Evolutionary conservation across 73 alveolate genomes (phyloP), one percentile per base, ranked within the genome.

Genomic region (Paramecium caudatum): DNA sequence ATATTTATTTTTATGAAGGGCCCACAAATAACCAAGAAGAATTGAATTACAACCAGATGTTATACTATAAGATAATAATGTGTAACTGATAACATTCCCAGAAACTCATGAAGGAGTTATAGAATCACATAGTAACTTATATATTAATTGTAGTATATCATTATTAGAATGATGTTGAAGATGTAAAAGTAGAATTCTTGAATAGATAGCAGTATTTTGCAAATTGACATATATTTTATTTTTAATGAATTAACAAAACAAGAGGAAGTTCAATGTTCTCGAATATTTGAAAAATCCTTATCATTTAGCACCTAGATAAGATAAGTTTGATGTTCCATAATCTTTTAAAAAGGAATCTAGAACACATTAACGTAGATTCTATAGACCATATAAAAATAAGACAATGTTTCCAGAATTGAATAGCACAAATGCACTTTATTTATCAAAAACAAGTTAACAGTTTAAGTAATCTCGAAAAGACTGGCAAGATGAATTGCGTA

Each of bases 71-170:
- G 46, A 47, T 47, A 43, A 80, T n/a, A 15, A 5, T 10, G 62
- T 78, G 1, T 70, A 82, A 43, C 9, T 90, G 27, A 39, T 46
- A 10, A 27, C 23, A 2, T 90, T 46, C 46, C 95, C 88, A 50
- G 98, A 94, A 36, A 74, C 61, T 13, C 91, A 88, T 85, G 96
- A 95, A 82, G 97, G 98, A 46, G 90, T 95, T 34, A 90, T 95
- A 33, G 8, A 90, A 46, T 92, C 96, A 16, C 88, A 74, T 45
- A 74, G 21, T 19, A n/a, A n/a, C n/a, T 21, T 41, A 6, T 1
- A 1, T 74, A 55, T 55, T 55, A 3, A 55, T 4, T 9, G 3
- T 55, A 55, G 80, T 55, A 55, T 23, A 10, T 25, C 45, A 23
- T 55, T 32, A 68, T 68, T 68, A 68, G 13, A 13, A 68, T n/a